phyloP scores from a whole-genome alignment of 1,139 yeast species.

The Suhomyces atakaporum region DNA sequence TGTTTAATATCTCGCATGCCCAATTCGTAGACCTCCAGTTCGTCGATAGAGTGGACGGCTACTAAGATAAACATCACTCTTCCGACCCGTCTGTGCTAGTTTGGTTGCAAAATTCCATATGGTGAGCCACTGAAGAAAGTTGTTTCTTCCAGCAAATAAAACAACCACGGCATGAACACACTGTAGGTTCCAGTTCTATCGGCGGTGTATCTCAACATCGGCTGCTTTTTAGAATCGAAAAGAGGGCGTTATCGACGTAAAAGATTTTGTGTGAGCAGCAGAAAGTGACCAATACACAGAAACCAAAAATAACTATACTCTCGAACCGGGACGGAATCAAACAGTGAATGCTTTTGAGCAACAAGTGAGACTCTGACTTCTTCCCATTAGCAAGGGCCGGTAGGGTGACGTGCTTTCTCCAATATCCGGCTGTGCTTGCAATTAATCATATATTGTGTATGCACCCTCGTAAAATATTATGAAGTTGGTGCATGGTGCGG shows the following conservation, averaged over 20 bases:
- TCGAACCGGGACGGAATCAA: conserved; percentile 20
- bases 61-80: conserved; percentile 32
- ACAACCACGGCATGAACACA: conserved; percentile 35
- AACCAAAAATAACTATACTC: conserved; percentile 22
- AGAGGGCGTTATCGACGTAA: conserved; percentile 26
- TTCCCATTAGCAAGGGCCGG: conserved; percentile 33
- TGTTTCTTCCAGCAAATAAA: conserved; percentile 47
- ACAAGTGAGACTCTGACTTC: conserved; percentile 25
- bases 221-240: conserved; percentile 17
- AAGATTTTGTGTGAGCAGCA: conserved; percentile 23
- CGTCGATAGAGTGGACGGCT: conserved; percentile 43
- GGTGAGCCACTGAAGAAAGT: conserved; percentile 43
- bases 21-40: conserved; percentile 33
- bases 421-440: no score
- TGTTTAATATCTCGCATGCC: conserved; percentile 21
- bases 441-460: no score
- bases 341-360: conserved; percentile 22
- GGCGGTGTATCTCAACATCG: conserved; percentile 30
- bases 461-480: no score
- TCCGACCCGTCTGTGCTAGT: conserved; percentile 43
- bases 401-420: conserved; percentile 32
- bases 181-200: conserved; percentile 38
- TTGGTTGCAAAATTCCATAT: conserved; percentile 40
- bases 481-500: no score
- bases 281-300: conserved; percentile 12